Base-by-base conservation (phyloP, 2,329 filamentous ascomycete genomes). In the Plectosphaerella sp. region DNA sequence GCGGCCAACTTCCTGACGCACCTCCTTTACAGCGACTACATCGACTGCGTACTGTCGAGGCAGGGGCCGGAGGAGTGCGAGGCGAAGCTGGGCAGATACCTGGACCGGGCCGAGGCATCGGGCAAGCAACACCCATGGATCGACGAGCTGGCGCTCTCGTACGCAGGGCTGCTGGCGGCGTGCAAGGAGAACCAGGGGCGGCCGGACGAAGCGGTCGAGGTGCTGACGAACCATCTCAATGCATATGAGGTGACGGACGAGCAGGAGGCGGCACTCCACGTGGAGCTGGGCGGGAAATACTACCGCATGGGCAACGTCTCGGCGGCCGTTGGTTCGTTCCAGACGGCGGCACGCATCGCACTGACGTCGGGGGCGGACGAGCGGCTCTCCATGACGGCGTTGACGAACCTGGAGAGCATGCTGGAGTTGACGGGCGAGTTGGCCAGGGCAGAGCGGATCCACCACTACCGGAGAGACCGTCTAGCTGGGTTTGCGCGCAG, bases 1-100 rank as follows among this genome's bases (percentile, higher is more conserved):
- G 54, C 64, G 1, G 66, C 66, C 14, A 69, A 69, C 49, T 61
- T 60, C 41, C 52, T 69, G 16, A 69, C 64, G 24, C 60, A 63
- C 22, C 61, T 68, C 16, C 53, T 69, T 18, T 67, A 67, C 53
- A 64, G 64, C 48, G 66, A 69, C 41, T 65, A 69, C 48, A 61
- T 67, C 49, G 66, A 69, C 54, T 68, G 64, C 16, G 54, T 68
- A 2, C 61, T 64, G 33, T 60, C 57, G n/a, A 55, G 62, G 24
- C 55, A 58, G 16, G 57, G 60, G 24, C 51, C 62, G 5, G 53
- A 58, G 24, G 63, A 67, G 16, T 61, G 65, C 16, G 60, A 67
- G 25, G 51, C 56, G n/a, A 54, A 63, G n/a, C 62, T 64, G 18
- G 62, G 57, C 14, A 47, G 51, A n/a, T 66, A 68, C 47, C 59